Conservation (phyloP, 192 early-diverging fungal genomes). For the Linnemannia hyalina region DNA sequence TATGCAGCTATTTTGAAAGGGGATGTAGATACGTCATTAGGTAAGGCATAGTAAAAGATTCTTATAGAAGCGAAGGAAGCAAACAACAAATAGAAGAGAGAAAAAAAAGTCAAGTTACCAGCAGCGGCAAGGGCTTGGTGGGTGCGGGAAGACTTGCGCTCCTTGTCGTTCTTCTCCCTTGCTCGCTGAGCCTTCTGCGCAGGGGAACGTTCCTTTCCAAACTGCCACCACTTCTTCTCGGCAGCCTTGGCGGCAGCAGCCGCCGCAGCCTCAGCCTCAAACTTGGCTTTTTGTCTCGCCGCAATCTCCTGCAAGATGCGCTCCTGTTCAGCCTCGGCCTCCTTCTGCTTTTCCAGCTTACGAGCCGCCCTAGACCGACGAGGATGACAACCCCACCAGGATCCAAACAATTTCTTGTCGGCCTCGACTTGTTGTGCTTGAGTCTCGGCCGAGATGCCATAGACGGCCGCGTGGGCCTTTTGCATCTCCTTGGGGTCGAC, state of each 20-base stretch:
- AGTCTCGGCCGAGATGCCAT: background rate
- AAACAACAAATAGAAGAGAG: background rate
- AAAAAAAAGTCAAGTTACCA: conserved; percentile 16
- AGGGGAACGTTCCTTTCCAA: conserved; percentile 11
- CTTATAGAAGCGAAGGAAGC: background rate
- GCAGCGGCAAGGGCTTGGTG: conserved; percentile 56
- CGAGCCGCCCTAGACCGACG: conserved; percentile 46
- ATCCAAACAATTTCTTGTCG: conserved; percentile 49
- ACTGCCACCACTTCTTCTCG: conserved; percentile 46
- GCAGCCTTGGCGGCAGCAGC: conserved; percentile 42
- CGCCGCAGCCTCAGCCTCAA: conserved; percentile 39
- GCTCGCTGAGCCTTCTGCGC: conserved; percentile 29
- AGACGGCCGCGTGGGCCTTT: conserved; percentile 40
- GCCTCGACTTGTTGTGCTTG: conserved; percentile 17
- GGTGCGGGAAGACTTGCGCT: conserved; percentile 38
- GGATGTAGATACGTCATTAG: background rate
- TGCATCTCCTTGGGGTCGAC: conserved; percentile 57
- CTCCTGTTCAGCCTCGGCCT: conserved; percentile 41
- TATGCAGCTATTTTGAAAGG: conserved; percentile 40
- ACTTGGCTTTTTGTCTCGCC: conserved; percentile 34
- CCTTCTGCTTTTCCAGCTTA: conserved; percentile 46
- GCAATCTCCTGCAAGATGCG: conserved; percentile 34
- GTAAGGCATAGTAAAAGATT: background rate
- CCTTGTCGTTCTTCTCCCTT: conserved; percentile 42
- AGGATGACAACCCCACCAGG: conserved; percentile 56